Evolutionary conservation across 2,329 filamentous ascomycete species (phyloP), one percentile per base, ranked within the genome.

Genomic region (Cercospora beticola): DNA sequence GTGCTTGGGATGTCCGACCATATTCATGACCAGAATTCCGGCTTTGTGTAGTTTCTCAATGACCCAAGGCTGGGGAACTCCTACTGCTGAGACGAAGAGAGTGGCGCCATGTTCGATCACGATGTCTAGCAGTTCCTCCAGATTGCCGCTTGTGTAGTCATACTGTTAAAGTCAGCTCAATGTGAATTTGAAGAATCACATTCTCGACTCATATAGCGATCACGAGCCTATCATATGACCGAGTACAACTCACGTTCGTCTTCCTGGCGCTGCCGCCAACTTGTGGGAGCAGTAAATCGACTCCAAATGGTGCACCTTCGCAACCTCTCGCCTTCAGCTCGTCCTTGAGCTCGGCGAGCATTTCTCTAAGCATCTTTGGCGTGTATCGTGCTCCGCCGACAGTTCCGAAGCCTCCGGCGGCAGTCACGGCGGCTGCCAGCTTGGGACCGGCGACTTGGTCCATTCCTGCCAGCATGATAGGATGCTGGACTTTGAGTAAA

Each of bases 1-100:
- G 84, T 98, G 94, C 89, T 98, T 98, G 79, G 94, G 94, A 86
- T 98, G 95, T 73, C 94, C 94, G 79, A 98, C 93, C 94, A 98
- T 98, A 89, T 98, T 98, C 94, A 97, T 97, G 86, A 95, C 96
- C 72, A 97, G 86, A 73, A 98, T 87, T 73, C 93, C 93, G 77
- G 89, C 84, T 78, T 89, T 87, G 87, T 98, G 94, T 52, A 98
- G 89, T 79, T 88, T 91, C 73, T 98, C 93, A 76, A 98, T 93
- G 67, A 97, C 90, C 74, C 86, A 84, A 82, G 91, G 92, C 72
- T 94, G 92, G 36, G 94, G 93, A 0, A 14, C 97, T 90, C 94
- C 94, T 79, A 98, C 93, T 76, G 94, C 94, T 62, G 92, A 97
- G 75, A 98, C 94, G 83, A 98, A 98, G 68, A 98, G 88, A 81